These are phyloP conservation scores for Juncus effusus DNA, from an alignment of 176 grass and related monocot species.

Conservation along the genomic window DNA sequence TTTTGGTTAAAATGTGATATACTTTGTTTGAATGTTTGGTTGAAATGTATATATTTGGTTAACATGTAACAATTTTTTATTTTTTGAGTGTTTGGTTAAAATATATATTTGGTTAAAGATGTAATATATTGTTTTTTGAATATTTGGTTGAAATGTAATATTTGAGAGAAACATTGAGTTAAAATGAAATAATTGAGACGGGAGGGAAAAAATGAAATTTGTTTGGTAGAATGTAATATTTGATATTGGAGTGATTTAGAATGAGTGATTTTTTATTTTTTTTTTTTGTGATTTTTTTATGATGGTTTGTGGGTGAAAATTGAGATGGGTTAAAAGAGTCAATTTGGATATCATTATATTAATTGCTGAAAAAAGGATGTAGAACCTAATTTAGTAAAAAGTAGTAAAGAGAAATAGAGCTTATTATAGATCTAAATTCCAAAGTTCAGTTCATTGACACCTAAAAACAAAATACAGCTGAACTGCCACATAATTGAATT, in stretches of 20 bases:
- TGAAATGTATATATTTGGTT: background rate
- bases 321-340: no score
- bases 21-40: background rate
- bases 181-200: no score
- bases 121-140: background rate
- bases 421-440: slow-evolving; percentile 19
- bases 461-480: background rate
- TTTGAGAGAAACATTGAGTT: background rate
- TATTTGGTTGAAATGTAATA: background rate
- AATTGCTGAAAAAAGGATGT: slow-evolving; percentile 11
- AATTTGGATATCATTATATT: no score
- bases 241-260: no score
- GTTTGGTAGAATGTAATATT: no score
- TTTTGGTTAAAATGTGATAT: background rate
- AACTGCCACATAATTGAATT: slow-evolving; percentile 12
- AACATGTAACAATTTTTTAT: no score
- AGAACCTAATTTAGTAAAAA: slow-evolving; percentile 18
- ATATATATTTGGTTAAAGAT: background rate
- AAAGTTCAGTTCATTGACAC: slow-evolving; percentile 5
- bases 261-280: no score
- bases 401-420: background rate
- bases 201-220: no score
- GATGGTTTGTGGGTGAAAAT: no score
- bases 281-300: no score
- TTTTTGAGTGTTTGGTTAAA: no score